Conservation (phyloP, 208 protist species). For the Chromosphaera perkinsii region DNA sequence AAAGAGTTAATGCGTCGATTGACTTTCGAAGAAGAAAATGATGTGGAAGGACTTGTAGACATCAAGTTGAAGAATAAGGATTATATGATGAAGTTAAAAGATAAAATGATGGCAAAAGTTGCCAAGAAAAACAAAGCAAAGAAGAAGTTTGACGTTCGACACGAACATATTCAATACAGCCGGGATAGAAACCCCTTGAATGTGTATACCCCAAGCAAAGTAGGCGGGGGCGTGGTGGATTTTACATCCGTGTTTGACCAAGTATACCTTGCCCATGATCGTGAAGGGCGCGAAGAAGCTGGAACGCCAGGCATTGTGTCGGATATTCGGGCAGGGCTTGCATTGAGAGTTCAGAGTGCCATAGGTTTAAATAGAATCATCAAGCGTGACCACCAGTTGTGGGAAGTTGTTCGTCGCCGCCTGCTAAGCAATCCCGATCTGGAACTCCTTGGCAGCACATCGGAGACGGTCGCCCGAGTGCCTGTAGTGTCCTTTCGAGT, state of each 20-base stretch:
- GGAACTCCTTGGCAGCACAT: conserved; percentile 23
- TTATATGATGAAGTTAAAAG: no score
- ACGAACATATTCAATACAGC: no score
- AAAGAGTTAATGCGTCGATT: background rate
- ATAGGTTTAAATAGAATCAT: background rate
- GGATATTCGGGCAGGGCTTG: conserved; percentile 47
- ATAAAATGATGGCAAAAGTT: background rate
- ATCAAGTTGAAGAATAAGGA: no score
- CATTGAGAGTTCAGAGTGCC: background rate
- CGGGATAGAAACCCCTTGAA: no score
- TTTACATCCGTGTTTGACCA: conserved; percentile 5
- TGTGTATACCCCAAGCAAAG: background rate
- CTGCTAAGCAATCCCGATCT: conserved; percentile 42
- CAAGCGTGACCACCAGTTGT: background rate
- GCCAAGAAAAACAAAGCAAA: background rate
- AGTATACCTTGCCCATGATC: no score
- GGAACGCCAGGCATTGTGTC: conserved; percentile 69
- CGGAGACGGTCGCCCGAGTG: background rate
- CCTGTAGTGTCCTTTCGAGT: background rate
- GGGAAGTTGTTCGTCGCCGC: background rate
- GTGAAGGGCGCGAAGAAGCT: conserved; percentile 62
- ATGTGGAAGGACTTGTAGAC: no score
- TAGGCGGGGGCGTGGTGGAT: background rate
- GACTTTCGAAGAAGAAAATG: conserved; percentile 2
- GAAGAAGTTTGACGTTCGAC: no score